Base-by-base conservation (phyloP, 208 protist species). In the Leishmania lainsoni region DNA sequence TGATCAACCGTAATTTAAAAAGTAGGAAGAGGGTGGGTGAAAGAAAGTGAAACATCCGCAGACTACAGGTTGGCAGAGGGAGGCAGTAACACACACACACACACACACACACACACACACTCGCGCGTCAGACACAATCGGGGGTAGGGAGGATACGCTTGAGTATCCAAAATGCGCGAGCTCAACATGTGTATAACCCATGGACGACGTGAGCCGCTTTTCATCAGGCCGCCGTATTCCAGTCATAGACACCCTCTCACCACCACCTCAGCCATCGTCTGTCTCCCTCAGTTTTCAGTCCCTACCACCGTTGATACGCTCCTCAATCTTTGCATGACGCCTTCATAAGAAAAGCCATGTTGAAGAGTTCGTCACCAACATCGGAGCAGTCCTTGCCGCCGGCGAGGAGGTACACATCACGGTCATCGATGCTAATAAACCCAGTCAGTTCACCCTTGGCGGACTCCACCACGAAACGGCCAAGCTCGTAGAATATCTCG, bases 401-500 rank as follows among this genome's bases (percentile, higher is more conserved):
- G 1, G 84, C 81, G 5, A 97, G 87, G 56, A 97, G 83, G 58
- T 92, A 96, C 20, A 97, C 91, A 75, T 95, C 90, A n/a, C 87
- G 86, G 51, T 96, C 93, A 70, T 96, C 92, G 48, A 95, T 90
- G 75, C 85, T 95, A 87, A 97, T 93, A 63, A 94, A 96, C 42
- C 92, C 92, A 56, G 88, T 87, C 75, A 89, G 85, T 65, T 95
- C 91, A 22, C 92, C 91, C 78, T 95, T 97, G 17, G 84, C 81
- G 32, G 69, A 89, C 59, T 96, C 91, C 71, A 94, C 87, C 16
- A 95, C 89, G 73, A 95, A 95, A 39, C 93, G 87, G 56, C 91
- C 93, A 1, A 96, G 87, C 76, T 96, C 93, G 70, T 95, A 95
- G 78, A 96, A 94, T 52, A 92, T 76, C 69, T 95, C 91, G 32